Conservation (phyloP, 2,329 filamentous ascomycete genomes). For the Colletotrichum trifolii region DNA sequence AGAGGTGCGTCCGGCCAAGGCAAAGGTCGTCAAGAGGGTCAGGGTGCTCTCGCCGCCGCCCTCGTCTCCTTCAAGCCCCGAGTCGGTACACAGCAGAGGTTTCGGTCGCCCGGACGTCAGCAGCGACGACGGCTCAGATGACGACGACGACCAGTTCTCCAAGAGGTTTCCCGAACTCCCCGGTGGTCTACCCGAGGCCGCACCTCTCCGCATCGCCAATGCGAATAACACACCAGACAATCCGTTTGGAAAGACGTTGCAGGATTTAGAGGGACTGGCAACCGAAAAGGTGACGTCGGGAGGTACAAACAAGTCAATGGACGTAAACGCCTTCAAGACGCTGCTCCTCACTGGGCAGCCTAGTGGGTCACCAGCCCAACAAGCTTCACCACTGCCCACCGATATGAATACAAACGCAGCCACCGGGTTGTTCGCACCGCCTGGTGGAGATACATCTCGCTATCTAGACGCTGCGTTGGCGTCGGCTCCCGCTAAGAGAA, state of each 20-base stretch:
- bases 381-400: conserved; percentile 45
- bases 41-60: conserved; percentile 74
- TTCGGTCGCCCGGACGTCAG: conserved; percentile 42
- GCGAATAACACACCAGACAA: conserved; percentile 54
- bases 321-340: conserved; percentile 82
- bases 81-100: conserved; percentile 31
- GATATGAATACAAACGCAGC: not conserved
- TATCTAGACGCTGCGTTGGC: conserved; percentile 59
- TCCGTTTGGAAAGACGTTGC: conserved; percentile 67
- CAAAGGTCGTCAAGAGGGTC: conserved; percentile 73
- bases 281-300: conserved; percentile 45
- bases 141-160: conserved; percentile 36
- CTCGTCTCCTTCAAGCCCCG: conserved; percentile 66
- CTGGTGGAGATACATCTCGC: conserved; percentile 59
- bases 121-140: conserved; percentile 45
- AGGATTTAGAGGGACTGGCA: conserved; percentile 57
- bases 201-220: conserved; percentile 36
- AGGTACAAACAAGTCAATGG: conserved; percentile 60
- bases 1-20: conserved; percentile 42
- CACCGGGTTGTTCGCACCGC: not conserved
- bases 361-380: conserved; percentile 39
- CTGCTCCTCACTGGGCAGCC: conserved; percentile 79
- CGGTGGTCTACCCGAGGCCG: conserved; percentile 29
- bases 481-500: conserved; percentile 65
- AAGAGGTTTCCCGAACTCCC: conserved; percentile 37